phyloP scores from a whole-genome alignment of 2,329 filamentous ascomycete species.

The Fusarium neocosmosporiellum region DNA sequence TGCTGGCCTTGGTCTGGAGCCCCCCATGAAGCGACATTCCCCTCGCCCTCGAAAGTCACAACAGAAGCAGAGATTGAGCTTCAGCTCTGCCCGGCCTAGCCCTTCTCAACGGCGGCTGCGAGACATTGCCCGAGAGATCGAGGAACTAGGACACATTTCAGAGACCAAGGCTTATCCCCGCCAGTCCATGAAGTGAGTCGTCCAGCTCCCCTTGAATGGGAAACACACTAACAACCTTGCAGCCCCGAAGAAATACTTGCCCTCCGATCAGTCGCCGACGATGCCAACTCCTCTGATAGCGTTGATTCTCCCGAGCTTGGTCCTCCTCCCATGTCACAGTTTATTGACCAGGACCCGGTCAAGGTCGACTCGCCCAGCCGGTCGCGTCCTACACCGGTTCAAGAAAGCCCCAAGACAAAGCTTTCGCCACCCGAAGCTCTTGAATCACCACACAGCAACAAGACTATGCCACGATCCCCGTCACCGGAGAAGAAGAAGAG shows the following conservation, averaged over 20 bases:
- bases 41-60: constrained; percentile 54
- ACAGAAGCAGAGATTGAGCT: constrained; percentile 55
- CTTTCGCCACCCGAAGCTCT: constrained; percentile 48
- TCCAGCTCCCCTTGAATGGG: not conserved
- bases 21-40: constrained; percentile 62
- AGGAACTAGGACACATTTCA: constrained; percentile 66
- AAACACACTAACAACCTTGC: constrained; percentile 44
- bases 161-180: constrained; percentile 77
- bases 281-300: constrained; percentile 57
- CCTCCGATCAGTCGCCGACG: constrained; percentile 62
- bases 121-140: constrained; percentile 66
- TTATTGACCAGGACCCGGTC: constrained; percentile 66
- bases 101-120: constrained; percentile 68
- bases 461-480: constrained; percentile 28
- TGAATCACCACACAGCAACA: constrained; percentile 43
- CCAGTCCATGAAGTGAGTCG: constrained; percentile 73
- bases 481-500: constrained; percentile 46
- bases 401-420: constrained; percentile 40
- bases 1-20: constrained; percentile 71
- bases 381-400: constrained; percentile 17
- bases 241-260: constrained; percentile 73
- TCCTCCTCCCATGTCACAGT: constrained; percentile 68
- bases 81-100: constrained; percentile 54
- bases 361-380: constrained; percentile 62
- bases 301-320: constrained; percentile 77